Base-by-base conservation (phyloP, 352 stramenopile species). In the Blastocystis sp. region DNA sequence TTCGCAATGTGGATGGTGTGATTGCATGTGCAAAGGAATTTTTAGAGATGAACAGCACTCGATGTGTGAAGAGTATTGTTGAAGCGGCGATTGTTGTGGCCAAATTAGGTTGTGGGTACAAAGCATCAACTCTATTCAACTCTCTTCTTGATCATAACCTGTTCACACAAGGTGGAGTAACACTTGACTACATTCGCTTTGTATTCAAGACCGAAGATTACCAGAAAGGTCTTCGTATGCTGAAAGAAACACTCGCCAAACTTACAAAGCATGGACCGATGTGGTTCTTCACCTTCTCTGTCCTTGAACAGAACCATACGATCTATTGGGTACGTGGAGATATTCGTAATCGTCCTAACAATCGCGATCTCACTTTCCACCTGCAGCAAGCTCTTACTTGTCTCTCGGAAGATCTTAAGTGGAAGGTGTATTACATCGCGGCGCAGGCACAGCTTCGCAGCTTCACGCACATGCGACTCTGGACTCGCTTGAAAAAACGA, bases 341-440 rank as follows among this genome's bases (percentile, higher is more conserved):
- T 47, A 81, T 81, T 24, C 20, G 4, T 20, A 20, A 16, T 18
- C 70, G 70, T 11, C 20, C 55, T 13, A 30, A 43, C 20, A 24
- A 41, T 20, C 41, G 65, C 18, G 70, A 81, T n/a, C 30, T 81
- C 9, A 6, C 45, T 0, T 18, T 26, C 7, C 20, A 41, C 0
- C 37, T 62, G 26, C 7, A 20, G 20, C 20, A 65, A 34, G 50
- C 70, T 11, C 45, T 81, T 34, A 26, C 41, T n/a, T 62, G 37
- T 4, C 8, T 81, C 55, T 43, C 37, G 34, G 50, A 18, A 13
- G 70, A 81, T 34, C 37, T 81, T 45, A 41, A 47, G 16, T 81
- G 70, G 70, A 81, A 81, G 54, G 70, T 81, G 8, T 81, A 62
- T 20, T 81, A 81, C 43, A 26, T 81, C 37, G 70, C 70, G 16